Evolutionary conservation across 1,284 basidiomycete species (phyloP).

Genomic region (Exobasidium cylindrosporum): DNA sequence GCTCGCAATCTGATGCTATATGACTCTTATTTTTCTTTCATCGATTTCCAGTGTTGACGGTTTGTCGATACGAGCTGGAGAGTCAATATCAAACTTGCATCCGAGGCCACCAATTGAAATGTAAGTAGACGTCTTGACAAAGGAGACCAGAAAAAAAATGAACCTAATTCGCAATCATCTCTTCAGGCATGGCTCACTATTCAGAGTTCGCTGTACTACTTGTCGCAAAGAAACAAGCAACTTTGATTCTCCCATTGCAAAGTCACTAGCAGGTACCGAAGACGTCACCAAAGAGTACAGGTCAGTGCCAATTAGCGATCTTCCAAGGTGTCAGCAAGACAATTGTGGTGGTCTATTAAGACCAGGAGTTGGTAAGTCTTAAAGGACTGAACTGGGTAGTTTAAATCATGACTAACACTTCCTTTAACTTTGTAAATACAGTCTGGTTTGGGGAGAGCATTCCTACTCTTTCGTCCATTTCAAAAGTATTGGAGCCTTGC

Average conservation of each 20-base stretch:
- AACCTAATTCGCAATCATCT: no score
- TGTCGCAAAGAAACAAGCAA: conserved; percentile 60
- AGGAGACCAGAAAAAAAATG: no score
- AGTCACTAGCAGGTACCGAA: conserved; percentile 62
- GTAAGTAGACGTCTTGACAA: conserved; percentile 26
- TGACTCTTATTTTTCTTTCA: neutral
- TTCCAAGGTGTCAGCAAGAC: conserved; percentile 60
- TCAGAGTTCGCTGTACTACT: conserved; percentile 62
- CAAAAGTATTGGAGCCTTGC: conserved; percentile 59
- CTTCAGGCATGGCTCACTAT: conserved; percentile 62
- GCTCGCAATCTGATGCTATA: neutral
- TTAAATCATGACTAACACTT: no score
- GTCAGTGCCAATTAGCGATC: conserved; percentile 57
- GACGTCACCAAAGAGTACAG: conserved; percentile 37
- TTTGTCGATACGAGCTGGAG: conserved; percentile 58
- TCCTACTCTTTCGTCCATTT: conserved; percentile 54
- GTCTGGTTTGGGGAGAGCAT: conserved; percentile 66
- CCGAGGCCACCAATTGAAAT: neutral
- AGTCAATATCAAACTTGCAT: neutral
- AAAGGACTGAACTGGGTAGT: neutral
- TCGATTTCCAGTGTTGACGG: conserved; percentile 62
- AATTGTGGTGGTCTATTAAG: conserved; percentile 58
- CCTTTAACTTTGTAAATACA: neutral
- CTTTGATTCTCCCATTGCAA: conserved; percentile 61
- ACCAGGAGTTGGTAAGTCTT: conserved; percentile 59